Evolutionary conservation across 1,284 basidiomycete genomes (phyloP).

Genomic region (Coniferiporia sulphurascens): DNA sequence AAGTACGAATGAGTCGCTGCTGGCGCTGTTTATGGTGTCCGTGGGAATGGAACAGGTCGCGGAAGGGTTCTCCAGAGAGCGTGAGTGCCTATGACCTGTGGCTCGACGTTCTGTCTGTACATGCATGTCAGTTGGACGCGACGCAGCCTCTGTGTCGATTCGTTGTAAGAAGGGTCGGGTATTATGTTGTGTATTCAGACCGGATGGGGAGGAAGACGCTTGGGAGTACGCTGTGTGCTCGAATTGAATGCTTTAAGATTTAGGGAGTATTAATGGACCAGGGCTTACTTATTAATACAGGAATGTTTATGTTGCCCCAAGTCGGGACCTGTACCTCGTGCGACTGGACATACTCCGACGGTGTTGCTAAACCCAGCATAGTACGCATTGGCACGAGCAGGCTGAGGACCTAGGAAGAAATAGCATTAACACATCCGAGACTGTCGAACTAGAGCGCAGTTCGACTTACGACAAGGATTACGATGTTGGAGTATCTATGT

Average conservation of each 20-base stretch:
- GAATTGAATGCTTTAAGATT: neutral
- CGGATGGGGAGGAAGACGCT: neutral
- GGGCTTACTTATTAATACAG: neutral
- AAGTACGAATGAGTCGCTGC: slow-evolving; percentile 2
- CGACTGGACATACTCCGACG: neutral
- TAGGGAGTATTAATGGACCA: neutral
- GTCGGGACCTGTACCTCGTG: neutral
- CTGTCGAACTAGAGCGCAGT: too few relatives aligned
- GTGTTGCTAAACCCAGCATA: neutral
- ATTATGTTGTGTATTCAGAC: neutral
- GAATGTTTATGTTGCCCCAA: neutral
- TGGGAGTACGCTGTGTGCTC: neutral
- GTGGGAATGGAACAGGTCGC: neutral
- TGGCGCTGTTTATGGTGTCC: neutral
- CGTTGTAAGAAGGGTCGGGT: neutral
- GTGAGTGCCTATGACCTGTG: slow-evolving; percentile 2
- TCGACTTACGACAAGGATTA: too few relatives aligned
- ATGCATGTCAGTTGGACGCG: neutral
- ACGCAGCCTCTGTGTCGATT: slow-evolving; percentile 2
- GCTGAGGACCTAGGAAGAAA: neutral
- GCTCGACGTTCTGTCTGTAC: neutral
- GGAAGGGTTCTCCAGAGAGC: slow-evolving; percentile 1
- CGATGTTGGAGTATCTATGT: too few relatives aligned
- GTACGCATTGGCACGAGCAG: neutral
- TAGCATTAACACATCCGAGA: neutral